Percentiles rank a stretch among this genome's conserved stretches.
These are phyloP conservation scores for Russula earlei DNA, from an alignment of 768 basidiomycete species.

Conservation along the genomic window DNA sequence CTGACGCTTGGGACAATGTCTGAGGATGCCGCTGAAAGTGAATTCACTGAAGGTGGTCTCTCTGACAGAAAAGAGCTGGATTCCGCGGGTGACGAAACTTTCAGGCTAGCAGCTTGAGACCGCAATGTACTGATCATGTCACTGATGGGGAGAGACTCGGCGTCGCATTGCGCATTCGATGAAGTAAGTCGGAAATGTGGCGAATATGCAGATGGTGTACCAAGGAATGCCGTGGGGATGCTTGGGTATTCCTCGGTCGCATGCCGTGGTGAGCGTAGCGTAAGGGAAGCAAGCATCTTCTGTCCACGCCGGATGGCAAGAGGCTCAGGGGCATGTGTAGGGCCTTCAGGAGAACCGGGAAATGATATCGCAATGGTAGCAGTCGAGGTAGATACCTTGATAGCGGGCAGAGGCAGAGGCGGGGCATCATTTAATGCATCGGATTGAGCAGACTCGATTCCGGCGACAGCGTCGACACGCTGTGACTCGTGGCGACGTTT, in stretches of 20 bases:
- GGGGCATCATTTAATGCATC: slow-evolving; percentile 3
- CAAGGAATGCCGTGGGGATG: slow-evolving; percentile 36
- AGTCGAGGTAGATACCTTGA: slow-evolving; percentile 29
- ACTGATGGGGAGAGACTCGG: slow-evolving; percentile 26
- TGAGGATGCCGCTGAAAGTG: slow-evolving; percentile 5
- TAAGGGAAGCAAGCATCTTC: slow-evolving; percentile 26
- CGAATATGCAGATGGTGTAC: slow-evolving; percentile 28
- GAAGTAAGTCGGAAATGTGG: slow-evolving; percentile 24
- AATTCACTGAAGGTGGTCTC: slow-evolving; percentile 1
- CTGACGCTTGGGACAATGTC: slow-evolving; percentile 12
- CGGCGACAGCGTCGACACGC: neutral
- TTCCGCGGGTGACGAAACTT: slow-evolving; percentile 17
- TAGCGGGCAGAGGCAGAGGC: slow-evolving; percentile 23
- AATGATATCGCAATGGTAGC: slow-evolving; percentile 24
- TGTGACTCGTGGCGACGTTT: slow-evolving; percentile 11
- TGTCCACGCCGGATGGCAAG: slow-evolving; percentile 34
- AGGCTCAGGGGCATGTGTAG: slow-evolving; percentile 17
- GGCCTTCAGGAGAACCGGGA: slow-evolving; percentile 20
- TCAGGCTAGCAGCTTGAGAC: slow-evolving; percentile 19
- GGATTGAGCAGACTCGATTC: neutral
- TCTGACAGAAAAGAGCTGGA: neutral
- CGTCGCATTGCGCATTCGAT: neutral
- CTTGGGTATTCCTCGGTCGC: slow-evolving; percentile 29
- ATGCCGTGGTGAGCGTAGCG: slow-evolving; percentile 20
- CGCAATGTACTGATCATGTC: slow-evolving; percentile 32